These are phyloP conservation scores for Trichoderma endophyticum DNA, from an alignment of 2,329 filamentous ascomycete genomes.

Conservation along the genomic window DNA sequence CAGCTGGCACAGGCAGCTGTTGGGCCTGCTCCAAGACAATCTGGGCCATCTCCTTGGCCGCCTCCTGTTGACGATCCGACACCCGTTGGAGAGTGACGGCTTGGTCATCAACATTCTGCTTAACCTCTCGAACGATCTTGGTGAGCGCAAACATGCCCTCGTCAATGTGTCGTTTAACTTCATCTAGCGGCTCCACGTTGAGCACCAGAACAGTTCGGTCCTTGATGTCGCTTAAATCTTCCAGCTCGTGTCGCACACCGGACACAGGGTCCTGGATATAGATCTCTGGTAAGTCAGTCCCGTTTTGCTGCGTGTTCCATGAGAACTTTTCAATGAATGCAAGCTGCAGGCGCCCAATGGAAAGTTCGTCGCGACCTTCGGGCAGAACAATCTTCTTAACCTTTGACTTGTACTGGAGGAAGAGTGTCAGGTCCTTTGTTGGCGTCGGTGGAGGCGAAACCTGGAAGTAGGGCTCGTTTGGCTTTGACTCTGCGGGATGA, in stretches of 20 bases:
- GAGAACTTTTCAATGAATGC: slow-evolving; percentile 99
- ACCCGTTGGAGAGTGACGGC: slow-evolving; percentile 78
- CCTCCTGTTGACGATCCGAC: slow-evolving; percentile 85
- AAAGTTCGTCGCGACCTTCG: slow-evolving; percentile 79
- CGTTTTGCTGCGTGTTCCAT: slow-evolving; percentile 96
- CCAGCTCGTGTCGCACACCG: slow-evolving; percentile 92
- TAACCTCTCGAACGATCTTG: slow-evolving; percentile 80
- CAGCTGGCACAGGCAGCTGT: slow-evolving; percentile 46
- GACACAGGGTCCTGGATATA: slow-evolving; percentile 97
- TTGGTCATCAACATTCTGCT: slow-evolving; percentile 79
- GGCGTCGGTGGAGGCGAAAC: slow-evolving; percentile 62
- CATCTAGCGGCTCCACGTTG: slow-evolving; percentile 88
- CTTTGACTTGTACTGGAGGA: slow-evolving; percentile 93
- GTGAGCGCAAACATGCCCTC: slow-evolving; percentile 81
- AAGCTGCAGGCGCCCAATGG: slow-evolving; percentile 82
- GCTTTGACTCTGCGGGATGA: slow-evolving; percentile 43
- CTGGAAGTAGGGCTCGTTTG: slow-evolving; percentile 50
- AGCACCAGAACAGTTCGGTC: slow-evolving; percentile 92
- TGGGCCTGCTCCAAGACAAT: slow-evolving; percentile 11
- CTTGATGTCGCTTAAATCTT: slow-evolving; percentile 89
- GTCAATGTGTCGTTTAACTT: slow-evolving; percentile 94
- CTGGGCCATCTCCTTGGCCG: slow-evolving; percentile 76
- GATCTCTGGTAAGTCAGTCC: slow-evolving; percentile 88
- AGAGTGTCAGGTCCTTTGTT: slow-evolving; percentile 86
- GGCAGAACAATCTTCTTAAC: slow-evolving; percentile 93